These are phyloP conservation scores for Herpetospermum pedunculosum DNA, from an alignment of 306 rosid species.

Conservation along the genomic window DNA sequence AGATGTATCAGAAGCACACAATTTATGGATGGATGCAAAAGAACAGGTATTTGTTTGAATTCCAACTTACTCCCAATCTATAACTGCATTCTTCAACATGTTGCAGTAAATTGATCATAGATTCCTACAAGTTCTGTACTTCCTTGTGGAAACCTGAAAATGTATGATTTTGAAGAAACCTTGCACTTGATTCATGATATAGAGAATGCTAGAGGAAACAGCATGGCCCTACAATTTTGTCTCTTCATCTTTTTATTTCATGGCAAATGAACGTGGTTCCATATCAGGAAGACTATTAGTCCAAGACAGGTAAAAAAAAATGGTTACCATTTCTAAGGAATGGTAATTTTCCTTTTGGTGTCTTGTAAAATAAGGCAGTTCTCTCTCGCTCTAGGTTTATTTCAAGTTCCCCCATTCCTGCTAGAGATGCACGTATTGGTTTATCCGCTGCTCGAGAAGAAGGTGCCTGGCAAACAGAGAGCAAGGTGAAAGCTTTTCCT, in stretches of 20 bases:
- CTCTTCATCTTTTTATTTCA: constrained; percentile 17
- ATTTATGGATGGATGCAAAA: constrained; percentile 31
- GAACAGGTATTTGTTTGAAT: constrained; percentile 19
- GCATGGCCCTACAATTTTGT: constrained; percentile 36
- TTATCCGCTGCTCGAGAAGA: constrained; percentile 26
- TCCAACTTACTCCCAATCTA: neutral
- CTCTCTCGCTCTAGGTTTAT: constrained; percentile 15
- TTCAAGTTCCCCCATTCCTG: constrained; percentile 20
- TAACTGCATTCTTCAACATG: neutral
- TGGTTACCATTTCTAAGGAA: neutral
- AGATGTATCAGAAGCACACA: constrained; percentile 23
- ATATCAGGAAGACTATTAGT: constrained; percentile 23
- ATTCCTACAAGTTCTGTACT: neutral
- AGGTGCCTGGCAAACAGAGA: constrained; percentile 36
- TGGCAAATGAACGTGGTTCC: constrained; percentile 28
- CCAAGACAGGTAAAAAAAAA: constrained; percentile 19
- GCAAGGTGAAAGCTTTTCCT: constrained; percentile 21
- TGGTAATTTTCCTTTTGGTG: neutral
- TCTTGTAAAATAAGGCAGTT: neutral
- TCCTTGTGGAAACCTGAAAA: neutral
- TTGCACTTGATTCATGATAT: constrained; percentile 1
- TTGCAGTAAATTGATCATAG: neutral
- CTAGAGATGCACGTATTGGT: constrained; percentile 26
- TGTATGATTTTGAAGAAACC: neutral
- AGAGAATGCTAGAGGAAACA: constrained; percentile 27